phyloP scores from a whole-genome alignment of 352 stramenopile species.

The Elongisporangium anandrum region DNA sequence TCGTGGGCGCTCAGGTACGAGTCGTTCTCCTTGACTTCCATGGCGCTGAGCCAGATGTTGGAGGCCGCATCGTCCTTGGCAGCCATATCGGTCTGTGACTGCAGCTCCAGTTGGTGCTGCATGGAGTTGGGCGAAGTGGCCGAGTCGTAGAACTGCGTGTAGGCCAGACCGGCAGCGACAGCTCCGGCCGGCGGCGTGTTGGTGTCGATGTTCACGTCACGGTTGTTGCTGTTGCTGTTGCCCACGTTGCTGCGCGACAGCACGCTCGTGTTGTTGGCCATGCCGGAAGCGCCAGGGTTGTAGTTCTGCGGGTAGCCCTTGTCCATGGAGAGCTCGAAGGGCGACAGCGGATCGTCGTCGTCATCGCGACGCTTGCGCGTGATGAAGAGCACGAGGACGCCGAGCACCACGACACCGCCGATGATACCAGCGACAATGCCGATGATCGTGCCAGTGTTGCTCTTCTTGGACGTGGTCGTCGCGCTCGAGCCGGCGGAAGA shows the following conservation, averaged over 20 bases:
- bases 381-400: slow-evolving; percentile 47
- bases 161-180: slow-evolving; percentile 46
- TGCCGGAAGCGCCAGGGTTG: slow-evolving; percentile 24
- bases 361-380: slow-evolving; percentile 49
- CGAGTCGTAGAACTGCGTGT: slow-evolving; percentile 77
- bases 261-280: slow-evolving; percentile 8
- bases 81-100: slow-evolving; percentile 23
- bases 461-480: slow-evolving; percentile 16
- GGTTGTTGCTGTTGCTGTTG: background rate
- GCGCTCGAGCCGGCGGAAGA: slow-evolving; percentile 8
- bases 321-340: slow-evolving; percentile 83
- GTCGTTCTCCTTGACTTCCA: slow-evolving; percentile 79
- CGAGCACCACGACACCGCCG: slow-evolving; percentile 48
- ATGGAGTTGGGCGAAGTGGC: slow-evolving; percentile 47
- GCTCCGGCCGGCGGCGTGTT: slow-evolving; percentile 33
- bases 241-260: slow-evolving; percentile 2
- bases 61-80: slow-evolving; percentile 14
- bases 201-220: slow-evolving; percentile 19
- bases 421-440: slow-evolving; percentile 70
- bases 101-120: slow-evolving; percentile 14
- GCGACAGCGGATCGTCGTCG: slow-evolving; percentile 75
- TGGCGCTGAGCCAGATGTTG: slow-evolving; percentile 75
- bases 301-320: slow-evolving; percentile 69
- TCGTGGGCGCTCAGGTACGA: slow-evolving; percentile 59
- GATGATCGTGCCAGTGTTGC: slow-evolving; percentile 64